phyloP scores from a whole-genome alignment of 768 basidiomycete genomes.

The Pleurotus giganteus region DNA sequence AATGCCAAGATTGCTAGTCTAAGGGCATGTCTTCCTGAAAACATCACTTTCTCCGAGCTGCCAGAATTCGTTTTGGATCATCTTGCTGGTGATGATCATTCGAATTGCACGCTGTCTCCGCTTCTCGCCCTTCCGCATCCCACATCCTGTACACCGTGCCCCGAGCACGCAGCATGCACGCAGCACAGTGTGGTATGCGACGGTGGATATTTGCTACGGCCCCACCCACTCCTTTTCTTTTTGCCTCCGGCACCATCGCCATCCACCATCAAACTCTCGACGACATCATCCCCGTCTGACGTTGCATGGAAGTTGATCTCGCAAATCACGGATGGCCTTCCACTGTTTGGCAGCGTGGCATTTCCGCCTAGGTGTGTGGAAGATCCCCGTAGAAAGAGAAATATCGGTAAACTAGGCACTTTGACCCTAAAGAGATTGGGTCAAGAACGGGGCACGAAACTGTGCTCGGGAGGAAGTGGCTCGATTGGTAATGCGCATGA shows the following conservation, averaged over 20 bases:
- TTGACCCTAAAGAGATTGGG: constrained; percentile 64
- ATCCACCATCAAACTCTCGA: constrained; percentile 28
- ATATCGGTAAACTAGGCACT: constrained; percentile 74
- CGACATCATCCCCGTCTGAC: constrained; percentile 38
- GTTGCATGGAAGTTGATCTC: constrained; percentile 47
- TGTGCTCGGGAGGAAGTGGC: constrained; percentile 51
- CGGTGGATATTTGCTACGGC: constrained; percentile 60
- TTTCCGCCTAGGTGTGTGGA: constrained; percentile 75
- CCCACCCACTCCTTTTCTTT: constrained; percentile 57
- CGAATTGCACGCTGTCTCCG: constrained; percentile 52
- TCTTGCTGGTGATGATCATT: constrained; percentile 27
- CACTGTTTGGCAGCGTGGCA: constrained; percentile 73
- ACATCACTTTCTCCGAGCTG: constrained; percentile 43
- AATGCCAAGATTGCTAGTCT: constrained; percentile 43
- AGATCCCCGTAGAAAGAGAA: constrained; percentile 70
- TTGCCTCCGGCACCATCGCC: constrained; percentile 37
- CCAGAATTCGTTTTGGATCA: constrained; percentile 13
- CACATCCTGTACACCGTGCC: constrained; percentile 69
- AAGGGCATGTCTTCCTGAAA: constrained; percentile 55
- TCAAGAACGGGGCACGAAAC: constrained; percentile 57
- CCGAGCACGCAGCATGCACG: constrained; percentile 63
- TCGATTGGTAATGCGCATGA: constrained; percentile 40
- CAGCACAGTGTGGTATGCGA: constrained; percentile 62
- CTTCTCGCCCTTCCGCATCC: constrained; percentile 57
- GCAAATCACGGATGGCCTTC: constrained; percentile 60